Conservation (phyloP, 768 basidiomycete genomes). For the Hygrophorus russula region DNA sequence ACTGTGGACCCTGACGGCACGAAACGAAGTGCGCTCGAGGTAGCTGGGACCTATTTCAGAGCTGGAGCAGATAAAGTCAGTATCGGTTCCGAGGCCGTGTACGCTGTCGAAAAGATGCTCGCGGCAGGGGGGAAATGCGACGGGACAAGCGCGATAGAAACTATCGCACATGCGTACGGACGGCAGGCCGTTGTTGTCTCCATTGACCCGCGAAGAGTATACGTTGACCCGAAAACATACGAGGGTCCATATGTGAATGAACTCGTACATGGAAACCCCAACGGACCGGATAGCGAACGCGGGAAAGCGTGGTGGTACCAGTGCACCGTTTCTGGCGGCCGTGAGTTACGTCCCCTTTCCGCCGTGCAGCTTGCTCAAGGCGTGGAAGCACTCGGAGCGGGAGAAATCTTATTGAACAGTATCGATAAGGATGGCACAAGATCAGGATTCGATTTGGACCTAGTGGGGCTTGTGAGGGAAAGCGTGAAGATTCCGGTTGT, state of each 20-base stretch:
- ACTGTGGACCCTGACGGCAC: slow-evolving; percentile 94
- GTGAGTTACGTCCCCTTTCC: slow-evolving; percentile 73
- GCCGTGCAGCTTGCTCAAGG: slow-evolving; percentile 87
- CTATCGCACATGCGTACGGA: slow-evolving; percentile 83
- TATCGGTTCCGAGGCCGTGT: slow-evolving; percentile 93
- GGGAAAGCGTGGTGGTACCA: slow-evolving; percentile 97
- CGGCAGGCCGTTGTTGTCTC: slow-evolving; percentile 98
- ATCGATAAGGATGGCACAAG: slow-evolving; percentile 96
- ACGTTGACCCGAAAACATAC: slow-evolving; percentile 58
- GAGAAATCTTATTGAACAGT: slow-evolving; percentile 90
- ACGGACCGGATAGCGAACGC: slow-evolving; percentile 41
- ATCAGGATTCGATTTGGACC: slow-evolving; percentile 79
- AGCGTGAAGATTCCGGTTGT: slow-evolving; percentile 86
- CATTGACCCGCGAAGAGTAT: slow-evolving; percentile 83
- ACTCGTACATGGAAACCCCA: slow-evolving; percentile 37
- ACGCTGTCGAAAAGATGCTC: slow-evolving; percentile 79
- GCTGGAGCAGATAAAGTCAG: slow-evolving; percentile 98
- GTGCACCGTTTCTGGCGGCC: slow-evolving; percentile 92
- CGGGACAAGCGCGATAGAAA: slow-evolving; percentile 84
- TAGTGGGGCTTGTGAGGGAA: slow-evolving; percentile 64
- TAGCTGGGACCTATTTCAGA: slow-evolving; percentile 92
- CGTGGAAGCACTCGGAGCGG: slow-evolving; percentile 85
- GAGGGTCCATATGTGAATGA: slow-evolving; percentile 59
- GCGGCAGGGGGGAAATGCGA: slow-evolving; percentile 37
- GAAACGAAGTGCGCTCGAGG: slow-evolving; percentile 75